phyloP scores from a whole-genome alignment of 306 rosid genomes.

The Acacia confusa region DNA sequence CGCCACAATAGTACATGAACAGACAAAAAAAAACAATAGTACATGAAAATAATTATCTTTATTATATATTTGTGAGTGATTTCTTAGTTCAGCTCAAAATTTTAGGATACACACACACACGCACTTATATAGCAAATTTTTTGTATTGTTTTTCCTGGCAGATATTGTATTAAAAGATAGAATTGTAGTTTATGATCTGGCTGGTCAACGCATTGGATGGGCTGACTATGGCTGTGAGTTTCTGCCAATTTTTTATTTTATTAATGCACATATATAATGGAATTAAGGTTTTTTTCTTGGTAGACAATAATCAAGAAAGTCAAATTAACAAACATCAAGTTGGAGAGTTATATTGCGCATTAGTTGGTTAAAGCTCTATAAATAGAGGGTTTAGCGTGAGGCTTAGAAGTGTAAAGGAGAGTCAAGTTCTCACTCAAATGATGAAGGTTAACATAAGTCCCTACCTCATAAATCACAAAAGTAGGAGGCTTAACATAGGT shows the following conservation, averaged over 20 bases:
- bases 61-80: not conserved
- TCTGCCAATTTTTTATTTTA: not conserved
- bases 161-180: constrained; percentile 90
- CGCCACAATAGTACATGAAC: too few species aligned
- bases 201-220: constrained; percentile 86
- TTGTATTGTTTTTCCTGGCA: constrained; percentile 33
- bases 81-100: not conserved
- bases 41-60: not conserved
- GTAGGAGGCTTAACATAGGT: too few species aligned
- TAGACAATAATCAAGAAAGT: not conserved
- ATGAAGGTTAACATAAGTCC: too few species aligned
- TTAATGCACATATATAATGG: not conserved
- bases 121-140: not conserved
- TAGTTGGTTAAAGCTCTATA: too few species aligned
- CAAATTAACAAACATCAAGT: not conserved
- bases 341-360: too few species aligned
- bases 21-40: too few species aligned
- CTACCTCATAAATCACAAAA: too few species aligned
- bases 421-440: too few species aligned
- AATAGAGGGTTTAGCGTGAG: too few species aligned
- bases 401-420: too few species aligned
- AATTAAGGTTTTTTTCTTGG: not conserved
- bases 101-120: not conserved
- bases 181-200: constrained; percentile 83
- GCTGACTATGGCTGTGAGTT: constrained; percentile 87